A percentile compares a stretch with the other conserved stretches of the same genome.
phyloP scores from a whole-genome alignment of 768 basidiomycete species.

The Russula vinacea region DNA sequence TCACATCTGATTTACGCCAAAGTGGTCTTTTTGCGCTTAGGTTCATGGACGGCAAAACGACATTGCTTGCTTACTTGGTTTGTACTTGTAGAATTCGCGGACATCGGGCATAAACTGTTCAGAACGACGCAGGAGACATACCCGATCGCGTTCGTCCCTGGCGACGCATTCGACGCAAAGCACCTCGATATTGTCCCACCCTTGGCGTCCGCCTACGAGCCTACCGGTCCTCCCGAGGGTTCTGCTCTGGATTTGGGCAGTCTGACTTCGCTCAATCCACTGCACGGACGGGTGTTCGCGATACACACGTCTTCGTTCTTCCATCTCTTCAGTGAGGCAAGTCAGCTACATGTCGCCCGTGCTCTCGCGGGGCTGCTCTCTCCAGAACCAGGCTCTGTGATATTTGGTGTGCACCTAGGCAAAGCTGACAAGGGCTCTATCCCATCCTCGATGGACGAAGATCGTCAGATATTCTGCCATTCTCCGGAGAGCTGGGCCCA shows the following conservation, averaged over 20 bases:
- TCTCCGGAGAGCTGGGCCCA: conserved; percentile 26
- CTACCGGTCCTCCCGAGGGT: conserved; percentile 13
- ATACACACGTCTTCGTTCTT: conserved; percentile 54
- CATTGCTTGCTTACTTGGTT: background rate
- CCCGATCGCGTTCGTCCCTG: conserved; percentile 53
- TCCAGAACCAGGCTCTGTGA: conserved; percentile 32
- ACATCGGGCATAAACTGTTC: conserved; percentile 60
- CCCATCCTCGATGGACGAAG: too few species aligned
- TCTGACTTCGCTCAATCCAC: conserved; percentile 44
- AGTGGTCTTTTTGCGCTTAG: conserved; percentile 33
- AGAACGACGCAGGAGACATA: conserved; percentile 49
- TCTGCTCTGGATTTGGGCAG: conserved; percentile 34
- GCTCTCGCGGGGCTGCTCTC: conserved; percentile 44
- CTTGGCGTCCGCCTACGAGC: conserved; percentile 31
- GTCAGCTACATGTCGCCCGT: conserved; percentile 44
- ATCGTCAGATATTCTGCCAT: conserved; percentile 20
- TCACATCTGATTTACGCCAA: conserved; percentile 41
- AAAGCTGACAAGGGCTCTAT: conserved; percentile 7
- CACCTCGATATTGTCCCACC: conserved; percentile 39
- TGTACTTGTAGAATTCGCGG: conserved; percentile 50
- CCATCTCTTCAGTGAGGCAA: conserved; percentile 40
- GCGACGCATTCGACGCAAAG: conserved; percentile 50
- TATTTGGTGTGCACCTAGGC: conserved; percentile 35
- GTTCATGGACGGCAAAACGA: background rate
- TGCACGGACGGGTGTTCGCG: conserved; percentile 46